A percentile compares a stretch with the other conserved stretches of the same genome.
These are phyloP conservation scores for Phoma herbarum DNA, from an alignment of 2,329 filamentous ascomycete genomes.

Conservation along the genomic window DNA sequence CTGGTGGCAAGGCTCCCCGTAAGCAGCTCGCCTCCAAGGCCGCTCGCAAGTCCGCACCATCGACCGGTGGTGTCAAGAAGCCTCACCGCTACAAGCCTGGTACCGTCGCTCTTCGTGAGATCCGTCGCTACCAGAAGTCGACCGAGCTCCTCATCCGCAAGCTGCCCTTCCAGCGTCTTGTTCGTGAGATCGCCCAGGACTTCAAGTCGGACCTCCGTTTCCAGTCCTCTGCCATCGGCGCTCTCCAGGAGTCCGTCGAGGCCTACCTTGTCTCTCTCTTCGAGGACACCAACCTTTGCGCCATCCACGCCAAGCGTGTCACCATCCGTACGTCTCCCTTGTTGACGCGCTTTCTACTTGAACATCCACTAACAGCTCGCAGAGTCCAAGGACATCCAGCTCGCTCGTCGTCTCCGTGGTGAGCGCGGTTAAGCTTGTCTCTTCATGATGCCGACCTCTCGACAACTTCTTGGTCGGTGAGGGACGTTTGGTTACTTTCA, in stretches of 20 bases:
- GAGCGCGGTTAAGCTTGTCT: conserved; percentile 59
- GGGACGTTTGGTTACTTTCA: conserved; percentile 39
- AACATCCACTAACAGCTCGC: conserved; percentile 31
- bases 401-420: conserved; percentile 70
- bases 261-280: conserved; percentile 97
- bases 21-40: conserved; percentile 99
- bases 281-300: conserved; percentile 94
- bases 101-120: conserved; percentile 89
- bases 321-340: conserved; percentile 68
- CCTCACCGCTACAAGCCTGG: conserved; percentile 64
- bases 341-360: not conserved
- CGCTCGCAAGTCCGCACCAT: conserved; percentile 96
- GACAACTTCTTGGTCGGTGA: conserved; percentile 37
- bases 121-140: conserved; percentile 86
- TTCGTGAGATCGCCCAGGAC: conserved; percentile 76
- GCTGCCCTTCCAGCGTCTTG: conserved; percentile 80
- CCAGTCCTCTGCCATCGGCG: conserved; percentile 94
- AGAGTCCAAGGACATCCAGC: conserved; percentile 97
- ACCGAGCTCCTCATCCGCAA: conserved; percentile 87
- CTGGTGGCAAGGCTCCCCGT: conserved; percentile 76
- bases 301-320: conserved; percentile 94
- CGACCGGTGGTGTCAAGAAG: conserved; percentile 77
- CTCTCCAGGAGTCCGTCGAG: conserved; percentile 94
- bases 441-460: conserved; percentile 35
- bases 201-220: conserved; percentile 80